A percentile compares a stretch with the other conserved stretches of the same genome.
phyloP scores from a whole-genome alignment of 768 basidiomycete species.

The Naematelia aurantialba region DNA sequence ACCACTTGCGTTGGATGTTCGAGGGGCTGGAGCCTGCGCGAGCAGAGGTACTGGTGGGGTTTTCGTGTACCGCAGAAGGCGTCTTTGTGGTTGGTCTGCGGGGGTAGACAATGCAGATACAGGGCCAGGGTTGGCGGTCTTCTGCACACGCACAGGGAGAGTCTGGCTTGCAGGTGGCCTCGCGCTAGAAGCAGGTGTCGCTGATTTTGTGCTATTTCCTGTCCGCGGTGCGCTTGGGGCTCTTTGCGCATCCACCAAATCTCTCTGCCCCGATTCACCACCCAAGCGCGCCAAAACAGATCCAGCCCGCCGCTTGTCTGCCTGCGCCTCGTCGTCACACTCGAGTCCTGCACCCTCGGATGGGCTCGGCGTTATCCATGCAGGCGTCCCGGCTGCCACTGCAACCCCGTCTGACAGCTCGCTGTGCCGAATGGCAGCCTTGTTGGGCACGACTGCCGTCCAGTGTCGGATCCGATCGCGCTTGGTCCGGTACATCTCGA shows the following conservation, averaged over 20 bases:
- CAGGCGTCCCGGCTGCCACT: slow-evolving; percentile 6
- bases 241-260: no score
- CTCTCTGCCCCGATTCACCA: no score
- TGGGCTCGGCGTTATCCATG: no score
- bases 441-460: background rate
- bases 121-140: background rate
- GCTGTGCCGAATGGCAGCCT: background rate
- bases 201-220: no score
- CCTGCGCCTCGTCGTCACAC: no score
- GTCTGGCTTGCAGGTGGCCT: no score
- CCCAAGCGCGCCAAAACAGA: no score
- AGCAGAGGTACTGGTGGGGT: slow-evolving; percentile 16
- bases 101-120: background rate
- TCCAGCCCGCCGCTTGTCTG: no score
- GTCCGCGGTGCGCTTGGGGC: no score
- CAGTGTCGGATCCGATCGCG: slow-evolving; percentile 1
- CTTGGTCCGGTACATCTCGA: background rate
- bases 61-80: background rate
- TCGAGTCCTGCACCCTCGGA: no score
- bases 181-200: no score
- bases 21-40: slow-evolving; percentile 3
- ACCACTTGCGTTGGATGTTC: background rate
- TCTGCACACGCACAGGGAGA: no score
- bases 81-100: background rate
- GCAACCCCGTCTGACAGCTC: slow-evolving; percentile 1